Conservation (phyloP, 495 filamentous ascomycete species). For the Aspergillus panamensis region DNA sequence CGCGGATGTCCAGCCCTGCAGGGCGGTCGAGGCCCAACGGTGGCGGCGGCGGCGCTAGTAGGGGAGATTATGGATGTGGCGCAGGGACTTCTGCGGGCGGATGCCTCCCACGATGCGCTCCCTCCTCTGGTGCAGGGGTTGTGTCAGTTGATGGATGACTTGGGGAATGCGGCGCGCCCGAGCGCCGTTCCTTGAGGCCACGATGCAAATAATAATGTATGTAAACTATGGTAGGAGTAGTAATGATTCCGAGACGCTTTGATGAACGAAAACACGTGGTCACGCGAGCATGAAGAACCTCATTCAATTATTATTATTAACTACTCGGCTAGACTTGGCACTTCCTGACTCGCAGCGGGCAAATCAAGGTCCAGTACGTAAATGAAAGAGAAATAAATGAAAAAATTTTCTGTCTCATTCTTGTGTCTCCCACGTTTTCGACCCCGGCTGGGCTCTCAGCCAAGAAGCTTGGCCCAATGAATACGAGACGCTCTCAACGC, state of each 20-base stretch:
- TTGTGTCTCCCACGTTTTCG: too few relatives aligned
- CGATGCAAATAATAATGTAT: background rate
- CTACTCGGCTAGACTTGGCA: too few relatives aligned
- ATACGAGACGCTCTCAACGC: background rate
- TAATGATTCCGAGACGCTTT: background rate
- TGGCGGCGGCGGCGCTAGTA: constrained; percentile 12
- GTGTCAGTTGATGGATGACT: constrained; percentile 50
- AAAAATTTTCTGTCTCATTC: too few relatives aligned
- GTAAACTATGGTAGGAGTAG: background rate
- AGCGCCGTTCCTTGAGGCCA: background rate
- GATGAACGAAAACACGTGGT: too few relatives aligned
- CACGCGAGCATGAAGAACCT: too few relatives aligned
- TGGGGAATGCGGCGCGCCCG: constrained; percentile 30
- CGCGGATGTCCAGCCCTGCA: constrained; percentile 44
- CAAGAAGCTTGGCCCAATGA: too few relatives aligned
- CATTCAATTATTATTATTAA: too few relatives aligned
- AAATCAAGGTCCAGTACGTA: too few relatives aligned
- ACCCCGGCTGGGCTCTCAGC: too few relatives aligned
- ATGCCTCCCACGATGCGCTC: constrained; percentile 26
- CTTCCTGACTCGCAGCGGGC: too few relatives aligned
- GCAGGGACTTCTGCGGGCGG: constrained; percentile 24
- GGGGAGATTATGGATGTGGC: constrained; percentile 27
- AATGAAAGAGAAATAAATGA: too few relatives aligned
- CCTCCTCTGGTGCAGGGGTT: constrained; percentile 54
- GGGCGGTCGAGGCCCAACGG: constrained; percentile 20